A percentile compares a stretch with the other conserved stretches of the same genome.
These are phyloP conservation scores for Bipolaris cookei DNA, from an alignment of 2,329 filamentous ascomycete genomes.

Conservation along the genomic window DNA sequence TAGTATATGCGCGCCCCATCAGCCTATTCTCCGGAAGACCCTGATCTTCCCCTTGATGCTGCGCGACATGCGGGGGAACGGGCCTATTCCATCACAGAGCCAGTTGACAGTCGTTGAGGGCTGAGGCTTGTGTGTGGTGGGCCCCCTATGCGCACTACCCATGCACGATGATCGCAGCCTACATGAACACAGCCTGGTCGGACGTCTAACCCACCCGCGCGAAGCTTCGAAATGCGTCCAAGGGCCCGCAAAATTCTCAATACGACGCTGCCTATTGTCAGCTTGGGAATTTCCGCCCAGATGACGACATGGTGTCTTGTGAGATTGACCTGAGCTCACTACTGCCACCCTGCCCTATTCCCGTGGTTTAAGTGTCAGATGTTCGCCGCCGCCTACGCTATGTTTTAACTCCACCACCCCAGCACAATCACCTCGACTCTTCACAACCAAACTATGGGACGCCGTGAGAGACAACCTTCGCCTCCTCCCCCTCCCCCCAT, in stretches of 20 bases:
- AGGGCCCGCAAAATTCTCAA: slow-evolving; percentile 16
- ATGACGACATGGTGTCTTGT: slow-evolving; percentile 27
- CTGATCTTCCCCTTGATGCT: slow-evolving; percentile 8
- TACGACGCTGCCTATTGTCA: slow-evolving; percentile 11
- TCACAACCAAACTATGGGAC: slow-evolving; percentile 24
- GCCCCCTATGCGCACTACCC: slow-evolving; percentile 5
- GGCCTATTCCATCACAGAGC: background rate
- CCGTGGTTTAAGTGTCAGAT: slow-evolving; percentile 23
- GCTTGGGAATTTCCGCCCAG: slow-evolving; percentile 14
- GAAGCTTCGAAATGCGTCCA: slow-evolving; percentile 18
- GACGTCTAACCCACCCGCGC: slow-evolving; percentile 20
- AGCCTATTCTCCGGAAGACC: slow-evolving; percentile 14
- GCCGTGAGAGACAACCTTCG: slow-evolving; percentile 26
- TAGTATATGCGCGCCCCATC: slow-evolving; percentile 5
- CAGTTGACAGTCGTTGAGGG: slow-evolving; percentile 8
- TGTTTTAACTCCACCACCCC: slow-evolving; percentile 2
- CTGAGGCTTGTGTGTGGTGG: slow-evolving; percentile 13
- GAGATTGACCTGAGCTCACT: slow-evolving; percentile 10
- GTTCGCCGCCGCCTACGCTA: slow-evolving; percentile 8
- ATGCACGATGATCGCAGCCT: slow-evolving; percentile 28
- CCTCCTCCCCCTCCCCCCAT: slow-evolving; percentile 29
- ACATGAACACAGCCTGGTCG: slow-evolving; percentile 23
- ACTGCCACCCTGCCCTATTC: background rate
- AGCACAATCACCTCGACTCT: background rate
- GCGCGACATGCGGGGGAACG: slow-evolving; percentile 12